Evolutionary conservation across 176 grass and related monocot species (phyloP), one percentile per base, ranked within the genome.

Genomic region (Hyparrhenia diplandra): DNA sequence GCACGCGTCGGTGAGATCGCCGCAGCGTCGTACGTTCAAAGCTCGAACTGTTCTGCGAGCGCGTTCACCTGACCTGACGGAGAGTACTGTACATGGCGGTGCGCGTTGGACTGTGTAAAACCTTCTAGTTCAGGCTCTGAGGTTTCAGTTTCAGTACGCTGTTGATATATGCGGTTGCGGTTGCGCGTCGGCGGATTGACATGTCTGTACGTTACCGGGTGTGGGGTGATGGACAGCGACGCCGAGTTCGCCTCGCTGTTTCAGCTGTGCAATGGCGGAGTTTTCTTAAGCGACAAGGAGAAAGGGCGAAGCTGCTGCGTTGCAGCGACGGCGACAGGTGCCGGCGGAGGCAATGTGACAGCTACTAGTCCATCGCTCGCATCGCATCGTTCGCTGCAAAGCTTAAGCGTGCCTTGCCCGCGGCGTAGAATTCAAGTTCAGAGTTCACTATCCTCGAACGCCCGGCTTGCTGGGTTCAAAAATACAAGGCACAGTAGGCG

Each of bases 21-120:
- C 10, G 74, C 40, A 37, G 30, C 40, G 39, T 23, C 20, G 46
- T 34, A n/a, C 18, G 32, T 46, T 67, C 46, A 46, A 67, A 86
- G 28, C 10, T 80, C 74, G 12, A 74, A 25, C 4, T 9, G 20
- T 61, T 30, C 41, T 43, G 45, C 25, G 9, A 4, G 36, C 2
- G 5, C 18, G 17, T 40, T 25, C 8, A 42, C 45, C 27, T 27
- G 13, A 57, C 73, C 21, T 3, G 28, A 3, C 51, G 69, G 5
- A 28, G 81, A 80, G 62, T 3, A 34, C 75, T 80, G 51, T 34
- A 40, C 13, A 0, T 42, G 6, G 41, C 16, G 78, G 34, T 32
- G 42, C 20, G 62, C 21, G 60, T 75, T 43, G 71, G 82, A 37
- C 55, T n/a, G 72, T 18, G 76, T 63, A 63, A 64, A 57, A 81